Percentiles rank a stretch among this genome's conserved stretches.
Evolutionary conservation across 768 basidiomycete genomes (phyloP).

Genomic region (Amanita pallidorosea): DNA sequence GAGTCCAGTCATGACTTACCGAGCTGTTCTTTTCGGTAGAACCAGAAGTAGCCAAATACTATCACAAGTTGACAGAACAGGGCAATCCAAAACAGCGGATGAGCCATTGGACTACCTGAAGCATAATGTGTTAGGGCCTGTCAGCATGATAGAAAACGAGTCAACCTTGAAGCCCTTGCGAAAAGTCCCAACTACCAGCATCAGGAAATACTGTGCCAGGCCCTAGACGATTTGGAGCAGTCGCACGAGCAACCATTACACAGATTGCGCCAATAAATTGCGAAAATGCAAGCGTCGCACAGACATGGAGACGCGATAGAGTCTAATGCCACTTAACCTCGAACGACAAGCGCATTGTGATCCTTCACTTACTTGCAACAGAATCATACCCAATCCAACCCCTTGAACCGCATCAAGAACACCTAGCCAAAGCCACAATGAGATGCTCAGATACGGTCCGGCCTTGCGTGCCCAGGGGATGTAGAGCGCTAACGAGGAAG

Average conservation of each 20-base stretch:
- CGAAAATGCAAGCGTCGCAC: slow-evolving; percentile 83
- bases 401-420: slow-evolving; percentile 92
- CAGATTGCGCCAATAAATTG: slow-evolving; percentile 85
- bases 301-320: slow-evolving; percentile 86
- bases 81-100: slow-evolving; percentile 84
- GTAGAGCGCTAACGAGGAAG: slow-evolving; percentile 85
- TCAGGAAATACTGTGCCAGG: slow-evolving; percentile 89
- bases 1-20: slow-evolving; percentile 31
- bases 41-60: slow-evolving; percentile 91
- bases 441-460: slow-evolving; percentile 84
- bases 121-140: neutral
- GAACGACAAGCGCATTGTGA: slow-evolving; percentile 12
- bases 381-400: slow-evolving; percentile 87
- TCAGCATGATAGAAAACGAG: neutral
- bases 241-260: slow-evolving; percentile 89
- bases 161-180: slow-evolving; percentile 50
- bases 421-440: slow-evolving; percentile 92
- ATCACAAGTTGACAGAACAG: slow-evolving; percentile 72
- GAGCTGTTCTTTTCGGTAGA: slow-evolving; percentile 93
- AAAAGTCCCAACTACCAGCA: slow-evolving; percentile 84
- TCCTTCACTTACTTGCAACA: slow-evolving; percentile 44
- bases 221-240: slow-evolving; percentile 82
- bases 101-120: slow-evolving; percentile 68
- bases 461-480: slow-evolving; percentile 85
- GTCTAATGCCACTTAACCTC: slow-evolving; percentile 36